Base-by-base conservation (phyloP, 768 basidiomycete species). In the Phlebiopsis flavidoalba region DNA sequence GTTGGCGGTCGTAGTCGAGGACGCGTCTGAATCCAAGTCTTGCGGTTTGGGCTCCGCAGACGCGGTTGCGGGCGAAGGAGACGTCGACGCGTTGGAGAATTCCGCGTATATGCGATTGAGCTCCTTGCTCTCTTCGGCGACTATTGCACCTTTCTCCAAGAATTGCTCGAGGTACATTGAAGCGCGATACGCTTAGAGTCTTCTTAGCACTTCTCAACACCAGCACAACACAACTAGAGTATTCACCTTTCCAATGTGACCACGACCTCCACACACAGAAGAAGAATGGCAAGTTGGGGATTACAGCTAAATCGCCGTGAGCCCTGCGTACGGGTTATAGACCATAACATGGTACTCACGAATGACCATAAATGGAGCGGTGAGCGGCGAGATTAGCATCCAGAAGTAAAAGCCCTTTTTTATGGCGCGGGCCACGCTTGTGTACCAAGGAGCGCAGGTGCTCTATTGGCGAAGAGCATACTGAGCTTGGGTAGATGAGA, bases 251-350 rank as follows among this genome's bases (percentile, higher is more conserved):
- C 70, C 87, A 93, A 72, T 93, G 91, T 45, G 86, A 87, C 90
- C 90, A 93, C 47, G 89, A 85, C 48, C 91, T 80, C 91, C 91
- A 93, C 10, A 79, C 82, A 66, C 89, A 91, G 73, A 89, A 93
- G 76, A 93, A 91, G 70, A 93, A 87, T 0, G 91, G 91, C 21
- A 93, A 72, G 70, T 93, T 93, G 33, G 91, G 91, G 72, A 93
- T 83, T 48, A 93, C 69, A 24, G 91, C 91, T 93, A 36, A 48
- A 19, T 14, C 15, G 12, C 17, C 26, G 60, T 57, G 35, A 53
- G 52, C 45, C n/a, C 14, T 3, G 40, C 19, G 8, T 31, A 22
- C 47, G 36, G n/a, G 10, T 19, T 40, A 8, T 22, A n/a, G 10
- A 15, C 37, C 5, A 31, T 26, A 5, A 12, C 48, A 49, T 26